phyloP scores from a whole-genome alignment of 2,329 filamentous ascomycete genomes.

The Neonectria sp. region DNA sequence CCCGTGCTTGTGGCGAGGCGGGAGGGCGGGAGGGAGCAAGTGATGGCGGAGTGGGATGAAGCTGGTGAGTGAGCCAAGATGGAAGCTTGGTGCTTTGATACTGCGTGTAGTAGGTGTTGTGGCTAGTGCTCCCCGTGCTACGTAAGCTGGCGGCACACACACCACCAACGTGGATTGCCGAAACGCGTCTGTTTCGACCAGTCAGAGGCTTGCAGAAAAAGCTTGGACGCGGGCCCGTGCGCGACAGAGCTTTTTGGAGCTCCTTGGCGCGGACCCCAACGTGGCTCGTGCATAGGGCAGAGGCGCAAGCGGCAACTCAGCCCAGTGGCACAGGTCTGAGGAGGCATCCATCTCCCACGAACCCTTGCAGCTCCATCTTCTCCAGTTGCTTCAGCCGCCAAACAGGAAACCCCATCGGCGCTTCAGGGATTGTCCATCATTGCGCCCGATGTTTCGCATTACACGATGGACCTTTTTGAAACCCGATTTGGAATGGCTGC shows the following conservation, averaged over 20 bases:
- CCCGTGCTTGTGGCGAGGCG: constrained; percentile 18
- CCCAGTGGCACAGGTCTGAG: constrained; percentile 41
- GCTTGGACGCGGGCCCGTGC: constrained; percentile 2
- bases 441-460: constrained; percentile 4
- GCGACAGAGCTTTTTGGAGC: constrained; percentile 16
- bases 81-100: constrained; percentile 11
- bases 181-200: constrained; percentile 39
- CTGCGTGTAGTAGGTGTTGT: constrained; percentile 15
- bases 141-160: constrained; percentile 27
- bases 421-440: constrained; percentile 9
- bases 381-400: neutral
- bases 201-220: constrained; percentile 21
- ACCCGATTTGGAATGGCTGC: constrained; percentile 16
- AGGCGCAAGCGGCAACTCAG: constrained; percentile 33
- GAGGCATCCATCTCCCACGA: constrained; percentile 25
- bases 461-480: constrained; percentile 11
- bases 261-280: constrained; percentile 12
- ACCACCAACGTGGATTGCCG: constrained; percentile 11
- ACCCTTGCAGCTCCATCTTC: constrained; percentile 5
- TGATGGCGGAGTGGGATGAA: constrained; percentile 15
- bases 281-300: constrained; percentile 40
- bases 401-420: neutral
- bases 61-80: constrained; percentile 11
- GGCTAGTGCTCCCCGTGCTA: constrained; percentile 19
- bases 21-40: constrained; percentile 20